Evolutionary conservation across 495 filamentous ascomycete genomes (phyloP), one percentile per base, ranked within the genome.

Genomic region (Penicillium crystallinum): DNA sequence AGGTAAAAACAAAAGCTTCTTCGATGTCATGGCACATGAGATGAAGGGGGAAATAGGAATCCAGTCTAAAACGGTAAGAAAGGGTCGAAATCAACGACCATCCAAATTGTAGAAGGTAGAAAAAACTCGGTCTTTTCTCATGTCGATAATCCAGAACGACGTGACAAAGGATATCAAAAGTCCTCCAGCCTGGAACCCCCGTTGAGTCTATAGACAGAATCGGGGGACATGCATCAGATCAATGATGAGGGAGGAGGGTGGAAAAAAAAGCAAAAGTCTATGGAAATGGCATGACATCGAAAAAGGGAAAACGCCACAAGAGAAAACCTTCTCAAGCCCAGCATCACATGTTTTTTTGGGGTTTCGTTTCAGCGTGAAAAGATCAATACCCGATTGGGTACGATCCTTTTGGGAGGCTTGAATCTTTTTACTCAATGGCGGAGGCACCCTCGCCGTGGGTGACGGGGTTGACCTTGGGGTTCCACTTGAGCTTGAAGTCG

Each of bases 381-480:
- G 22, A 46, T 35, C 37, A 36, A 36, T 2, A 4, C n/a, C 38
- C 34, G 29, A 51, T 48, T 36, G 37, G 54, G 15, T 31, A 45
- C 53, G 45, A 47, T 46, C 29, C 21, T 35, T 37, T 11, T 2
- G 6, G 6, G 29, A 31, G 29, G 10, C 29, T 31, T 31, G 6
- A 4, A 4, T 8, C 11, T n/a, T 3, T 44, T 66, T 79, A 80
- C 65, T 81, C 78, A 48, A 85, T 68, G 40, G 81, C 81, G 43
- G 74, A 79, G 42, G 58, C 50, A 61, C 66, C 65, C 52, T 80
- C 74, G 23, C 77, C 80, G 69, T 80, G 72, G 10, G 80, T 66
- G n/a, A 86, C 79, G 17, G 83, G 83, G 70, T 87, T 88, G 53
- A 87, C 74, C 66, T 76, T 76, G 49, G 72, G 72, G 62, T 76